phyloP scores from a whole-genome alignment of 306 rosid genomes.

The Castanopsis chinensis region DNA sequence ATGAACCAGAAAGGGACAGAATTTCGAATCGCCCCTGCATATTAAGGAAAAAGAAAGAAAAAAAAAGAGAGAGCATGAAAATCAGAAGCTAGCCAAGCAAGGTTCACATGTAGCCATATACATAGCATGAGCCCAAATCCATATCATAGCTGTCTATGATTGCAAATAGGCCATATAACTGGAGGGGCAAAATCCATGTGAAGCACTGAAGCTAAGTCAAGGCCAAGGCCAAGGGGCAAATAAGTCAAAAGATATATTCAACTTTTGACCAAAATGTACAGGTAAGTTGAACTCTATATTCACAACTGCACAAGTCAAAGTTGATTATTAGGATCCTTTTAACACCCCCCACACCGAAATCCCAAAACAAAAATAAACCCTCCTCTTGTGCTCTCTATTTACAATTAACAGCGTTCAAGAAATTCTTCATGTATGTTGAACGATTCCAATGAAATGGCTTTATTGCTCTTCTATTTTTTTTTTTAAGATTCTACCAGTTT shows the following conservation, averaged over 20 bases:
- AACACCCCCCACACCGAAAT: too few relatives aligned
- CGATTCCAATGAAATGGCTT: too few relatives aligned
- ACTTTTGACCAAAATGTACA: background rate
- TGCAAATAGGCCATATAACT: background rate
- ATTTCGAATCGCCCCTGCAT: conserved; percentile 80
- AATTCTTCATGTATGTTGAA: too few relatives aligned
- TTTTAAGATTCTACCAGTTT: too few relatives aligned
- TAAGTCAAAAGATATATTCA: background rate
- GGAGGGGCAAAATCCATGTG: background rate
- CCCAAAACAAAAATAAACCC: too few relatives aligned
- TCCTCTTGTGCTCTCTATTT: too few relatives aligned
- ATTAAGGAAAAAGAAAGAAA: background rate
- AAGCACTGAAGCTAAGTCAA: background rate
- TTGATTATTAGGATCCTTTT: too few relatives aligned
- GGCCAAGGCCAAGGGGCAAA: background rate
- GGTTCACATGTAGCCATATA: background rate
- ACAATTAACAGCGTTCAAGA: too few relatives aligned
- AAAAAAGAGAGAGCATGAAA: background rate
- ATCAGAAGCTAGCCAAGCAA: background rate
- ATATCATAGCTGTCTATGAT: background rate
- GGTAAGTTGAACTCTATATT: background rate
- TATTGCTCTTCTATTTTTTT: too few relatives aligned
- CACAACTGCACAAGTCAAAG: background rate
- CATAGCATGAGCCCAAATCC: background rate
- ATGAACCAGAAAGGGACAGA: conserved; percentile 66